Evolutionary conservation across 208 protist genomes (phyloP), one percentile per base, ranked within the genome.

Genomic region (Hexamita inflata): DNA sequence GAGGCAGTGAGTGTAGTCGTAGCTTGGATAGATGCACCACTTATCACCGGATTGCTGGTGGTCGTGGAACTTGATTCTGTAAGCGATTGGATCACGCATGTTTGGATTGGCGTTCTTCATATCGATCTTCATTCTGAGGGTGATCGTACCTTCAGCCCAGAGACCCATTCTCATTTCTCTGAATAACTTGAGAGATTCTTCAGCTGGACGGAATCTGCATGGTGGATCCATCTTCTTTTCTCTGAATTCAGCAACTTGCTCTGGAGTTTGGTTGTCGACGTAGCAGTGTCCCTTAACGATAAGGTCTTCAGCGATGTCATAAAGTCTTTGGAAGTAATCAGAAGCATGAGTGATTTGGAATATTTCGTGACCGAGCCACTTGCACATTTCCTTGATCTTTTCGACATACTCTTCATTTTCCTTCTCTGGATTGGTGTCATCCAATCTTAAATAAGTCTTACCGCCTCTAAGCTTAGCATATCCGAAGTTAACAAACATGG

Each of bases 1-100:
- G 45, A 99, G 84, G 86, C 95, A 98, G 87, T 99, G 95, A 40
- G 95, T 95, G 82, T 91, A 99, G 86, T 99, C 96, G 85, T 99
- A 99, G 67, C 92, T 94, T 38, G 96, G 97, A 83, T 99, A 99
- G 78, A 98, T 92, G 82, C 92, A 96, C 82, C 82, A 89, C 53
- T 84, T 83, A 73, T 87, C 76, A 35, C 86, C 86, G 34, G 77
- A 78, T 26, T 67, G 53, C 30, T 77, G 76, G 78, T 91, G 86
- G 15, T 59, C 32, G 4, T 73, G 34, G 84, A 91, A 98, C 82
- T 97, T 97, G 75, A 99, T 94, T 74, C 97, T 89, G 81, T 99
- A 99, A 38, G 94, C 93, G 68, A 97, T 87, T 59, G 94, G 90
- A 82, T 99, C 96, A 68, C 95, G 88, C 93, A 98, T 95, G 82